Conservation (phyloP, 495 filamentous ascomycete species). For the Oleoguttula mirabilis region DNA sequence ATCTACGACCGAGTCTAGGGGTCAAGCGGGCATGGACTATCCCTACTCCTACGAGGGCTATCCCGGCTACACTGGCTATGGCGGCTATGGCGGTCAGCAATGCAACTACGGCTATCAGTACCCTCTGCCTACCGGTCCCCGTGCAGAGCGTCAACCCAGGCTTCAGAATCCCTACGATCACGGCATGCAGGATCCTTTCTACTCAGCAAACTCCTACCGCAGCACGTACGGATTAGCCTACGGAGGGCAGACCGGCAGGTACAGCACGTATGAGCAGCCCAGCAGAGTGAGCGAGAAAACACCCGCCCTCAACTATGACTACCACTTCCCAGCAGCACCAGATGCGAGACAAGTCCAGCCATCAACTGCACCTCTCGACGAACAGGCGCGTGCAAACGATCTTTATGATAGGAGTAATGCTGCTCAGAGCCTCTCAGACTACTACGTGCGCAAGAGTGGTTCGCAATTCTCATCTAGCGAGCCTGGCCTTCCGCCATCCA, state of each 20-base stretch:
- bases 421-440: not conserved
- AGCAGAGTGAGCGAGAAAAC: too few species aligned
- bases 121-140: not conserved
- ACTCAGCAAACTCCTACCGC: not conserved
- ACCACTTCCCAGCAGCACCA: constrained; percentile 12
- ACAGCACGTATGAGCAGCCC: not conserved
- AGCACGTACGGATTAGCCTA: not conserved
- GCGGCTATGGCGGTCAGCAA: not conserved
- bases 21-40: too few species aligned
- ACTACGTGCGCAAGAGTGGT: not conserved
- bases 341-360: too few species aligned
- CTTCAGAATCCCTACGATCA: too few species aligned
- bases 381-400: not conserved
- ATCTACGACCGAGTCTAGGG: too few species aligned
- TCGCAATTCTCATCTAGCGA: not conserved
- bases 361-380: too few species aligned
- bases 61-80: not conserved
- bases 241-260: not conserved
- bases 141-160: not conserved
- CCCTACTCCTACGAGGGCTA: constrained; percentile 1
- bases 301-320: too few species aligned
- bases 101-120: not conserved
- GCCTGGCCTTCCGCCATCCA: not conserved
- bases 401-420: not conserved
- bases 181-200: constrained; percentile 8